Base-by-base conservation (phyloP, 176 grass and related monocot species). In the Avena atlantica region DNA sequence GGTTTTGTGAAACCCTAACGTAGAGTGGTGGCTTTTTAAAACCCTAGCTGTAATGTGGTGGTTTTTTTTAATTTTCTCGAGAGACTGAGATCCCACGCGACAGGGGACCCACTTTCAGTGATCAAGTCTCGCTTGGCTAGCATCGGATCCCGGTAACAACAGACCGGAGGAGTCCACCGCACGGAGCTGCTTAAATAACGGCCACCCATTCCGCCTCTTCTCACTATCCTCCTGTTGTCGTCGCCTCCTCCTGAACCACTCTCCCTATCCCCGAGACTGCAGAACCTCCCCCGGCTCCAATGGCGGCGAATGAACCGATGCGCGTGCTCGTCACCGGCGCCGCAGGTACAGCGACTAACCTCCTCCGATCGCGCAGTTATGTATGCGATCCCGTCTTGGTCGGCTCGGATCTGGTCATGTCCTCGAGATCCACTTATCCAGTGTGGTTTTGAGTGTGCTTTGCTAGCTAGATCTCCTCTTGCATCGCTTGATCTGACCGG, bases 271-370 rank as follows among this genome's bases (percentile, higher is more conserved):
- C 23, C 13, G 8, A 37, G 61, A 36, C 64, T 88, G 78, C 9
- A 49, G 78, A 88, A 83, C 49, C 29, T 2, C 88, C 72, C 19
- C 19, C 53, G 16, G 70, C 71, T 78, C 64, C 88, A 78, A 97
- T 97, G 94, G 94, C 95, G 94, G 92, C 95, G 81, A 98, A 96
- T 90, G 94, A 98, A 81, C 92, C 96, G 40, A 73, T 98, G 86
- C 90, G 94, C 79, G 96, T 98, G 87, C 96, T 98, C 84, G 96
- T 98, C 82, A 98, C 96, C 59, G 96, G 93, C 34, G 96, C 96
- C 85, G 93, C 96, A 95, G 96, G 96, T 96, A 94, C 79, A 9
- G 72, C 17, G 12, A 48, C 29, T 11, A 36, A 4, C 49, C 34
- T 66, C 50, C 76, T n/a, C 72, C 80, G 50, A 62, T 87, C 17